Evolutionary conservation across 106 monocot genomes (phyloP), one percentile per base, ranked within the genome.

Genomic region (Acorus calamus): DNA sequence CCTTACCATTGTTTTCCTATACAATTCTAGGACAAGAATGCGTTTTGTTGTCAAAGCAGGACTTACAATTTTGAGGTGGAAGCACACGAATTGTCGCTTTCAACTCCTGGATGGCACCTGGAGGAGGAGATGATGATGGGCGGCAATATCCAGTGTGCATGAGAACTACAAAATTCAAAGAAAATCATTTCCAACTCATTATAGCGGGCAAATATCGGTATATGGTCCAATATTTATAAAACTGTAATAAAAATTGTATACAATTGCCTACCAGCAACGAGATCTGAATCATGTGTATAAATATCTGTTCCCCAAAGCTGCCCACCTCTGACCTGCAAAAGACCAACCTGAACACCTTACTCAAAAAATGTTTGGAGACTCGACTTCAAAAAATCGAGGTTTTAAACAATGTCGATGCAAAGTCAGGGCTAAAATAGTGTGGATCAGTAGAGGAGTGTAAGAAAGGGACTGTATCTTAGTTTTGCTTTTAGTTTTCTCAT

Each of bases 231-330:
- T 28, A 28, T 28, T 28, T 28, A 28, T 28, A 28, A 28, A 28
- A 28, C 28, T 28, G 28, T 28, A 28, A 28, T 28, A 28, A 28
- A 28, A 28, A 28, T 28, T 28, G 28, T 28, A 28, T 28, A 28
- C 28, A 42, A 13, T 46, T 47, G 2, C 12, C 13, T 82, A 94
- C 94, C 94, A 67, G 94, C 89, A 70, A 94, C 86, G 73, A 94
- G 89, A 79, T 94, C 94, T 61, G 94, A 94, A 82, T 94, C 94
- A 62, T 90, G 79, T 42, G 89, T 89, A 62, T 94, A 94, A 70
- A 84, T 69, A 78, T 94, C 94, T 44, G 94, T 94, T 74, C 94
- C 94, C 94, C 94, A 94, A 42, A 94, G 71, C 54, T 94, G 94
- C 28, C 84, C 89, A 57, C 86, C 89, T 79, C 75, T 84, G n/a